A percentile compares a stretch with the other conserved stretches of the same genome.
phyloP scores from a whole-genome alignment of 2,329 filamentous ascomycete species.

The Cladophialophora carrionii region DNA sequence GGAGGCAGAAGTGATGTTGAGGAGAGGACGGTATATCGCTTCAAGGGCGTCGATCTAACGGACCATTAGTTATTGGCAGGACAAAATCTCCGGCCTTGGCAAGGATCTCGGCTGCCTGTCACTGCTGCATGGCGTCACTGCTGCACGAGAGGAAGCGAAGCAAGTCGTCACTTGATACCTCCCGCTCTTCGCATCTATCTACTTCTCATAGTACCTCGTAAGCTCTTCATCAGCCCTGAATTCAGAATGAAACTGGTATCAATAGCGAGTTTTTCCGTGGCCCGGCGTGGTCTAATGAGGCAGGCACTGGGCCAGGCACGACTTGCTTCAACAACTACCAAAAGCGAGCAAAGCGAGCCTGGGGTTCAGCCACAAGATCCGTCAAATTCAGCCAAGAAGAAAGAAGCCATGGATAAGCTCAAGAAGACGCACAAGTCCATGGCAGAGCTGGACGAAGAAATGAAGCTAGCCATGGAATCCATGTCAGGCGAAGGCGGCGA shows the following conservation, averaged over 20 bases:
- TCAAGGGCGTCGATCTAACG: neutral
- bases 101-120: neutral
- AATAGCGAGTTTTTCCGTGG: neutral
- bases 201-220: neutral
- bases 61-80: neutral
- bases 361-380: conserved; percentile 2
- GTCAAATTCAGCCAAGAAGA: conserved; percentile 15
- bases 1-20: neutral
- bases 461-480: conserved; percentile 67
- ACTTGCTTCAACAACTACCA: conserved; percentile 10
- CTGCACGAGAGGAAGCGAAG: neutral
- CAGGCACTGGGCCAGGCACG: neutral
- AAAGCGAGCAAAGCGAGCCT: conserved; percentile 8
- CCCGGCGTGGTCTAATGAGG: neutral
- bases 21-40: neutral
- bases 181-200: neutral
- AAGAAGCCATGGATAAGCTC: conserved; percentile 48
- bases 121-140: neutral
- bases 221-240: neutral
- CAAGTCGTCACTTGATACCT: neutral
- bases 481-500: conserved; percentile 71
- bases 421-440: conserved; percentile 26
- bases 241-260: neutral
- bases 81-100: neutral
- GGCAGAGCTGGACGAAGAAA: conserved; percentile 62